Conservation (phyloP, 192 early-diverging fungal species). For the Coemansia sp. region DNA sequence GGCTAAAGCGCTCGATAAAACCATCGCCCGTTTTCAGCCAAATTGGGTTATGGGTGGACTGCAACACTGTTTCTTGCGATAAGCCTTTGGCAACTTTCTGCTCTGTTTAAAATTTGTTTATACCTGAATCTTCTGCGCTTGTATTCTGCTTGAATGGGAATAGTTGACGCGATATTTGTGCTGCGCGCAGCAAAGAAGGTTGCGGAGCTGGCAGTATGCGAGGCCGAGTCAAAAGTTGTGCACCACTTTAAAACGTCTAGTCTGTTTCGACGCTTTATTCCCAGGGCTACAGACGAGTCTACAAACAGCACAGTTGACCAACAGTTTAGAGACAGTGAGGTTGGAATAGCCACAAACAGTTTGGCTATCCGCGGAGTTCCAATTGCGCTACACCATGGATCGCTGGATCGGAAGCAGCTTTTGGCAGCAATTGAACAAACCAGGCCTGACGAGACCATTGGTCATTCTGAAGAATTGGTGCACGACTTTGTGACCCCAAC, state of each 20-base stretch:
- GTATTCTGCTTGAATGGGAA: slow-evolving; percentile 16
- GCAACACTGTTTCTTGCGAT: background rate
- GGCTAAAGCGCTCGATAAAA: too few species aligned
- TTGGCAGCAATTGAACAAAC: slow-evolving; percentile 7
- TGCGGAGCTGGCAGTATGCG: slow-evolving; percentile 29
- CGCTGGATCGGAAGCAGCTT: slow-evolving; percentile 23
- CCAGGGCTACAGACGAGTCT: background rate
- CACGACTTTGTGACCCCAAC: slow-evolving; percentile 10
- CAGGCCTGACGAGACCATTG: background rate
- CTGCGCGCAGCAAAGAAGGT: slow-evolving; percentile 33
- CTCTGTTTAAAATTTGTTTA: slow-evolving; percentile 6
- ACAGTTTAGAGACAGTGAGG: background rate
- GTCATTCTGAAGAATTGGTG: background rate
- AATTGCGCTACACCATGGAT: slow-evolving; percentile 23
- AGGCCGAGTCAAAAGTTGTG: slow-evolving; percentile 14
- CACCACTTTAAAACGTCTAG: slow-evolving; percentile 34
- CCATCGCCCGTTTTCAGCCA: too few species aligned
- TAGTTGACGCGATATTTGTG: slow-evolving; percentile 40
- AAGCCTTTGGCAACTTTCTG: slow-evolving; percentile 2
- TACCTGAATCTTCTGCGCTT: background rate
- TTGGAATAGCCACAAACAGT: background rate
- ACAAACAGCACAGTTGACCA: background rate
- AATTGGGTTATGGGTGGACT: background rate
- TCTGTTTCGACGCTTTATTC: slow-evolving; percentile 10
- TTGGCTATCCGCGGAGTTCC: background rate